Percentiles rank a stretch among this genome's conserved stretches.
Conservation (phyloP, 768 basidiomycete genomes). For the Daedaleopsis nitida region DNA sequence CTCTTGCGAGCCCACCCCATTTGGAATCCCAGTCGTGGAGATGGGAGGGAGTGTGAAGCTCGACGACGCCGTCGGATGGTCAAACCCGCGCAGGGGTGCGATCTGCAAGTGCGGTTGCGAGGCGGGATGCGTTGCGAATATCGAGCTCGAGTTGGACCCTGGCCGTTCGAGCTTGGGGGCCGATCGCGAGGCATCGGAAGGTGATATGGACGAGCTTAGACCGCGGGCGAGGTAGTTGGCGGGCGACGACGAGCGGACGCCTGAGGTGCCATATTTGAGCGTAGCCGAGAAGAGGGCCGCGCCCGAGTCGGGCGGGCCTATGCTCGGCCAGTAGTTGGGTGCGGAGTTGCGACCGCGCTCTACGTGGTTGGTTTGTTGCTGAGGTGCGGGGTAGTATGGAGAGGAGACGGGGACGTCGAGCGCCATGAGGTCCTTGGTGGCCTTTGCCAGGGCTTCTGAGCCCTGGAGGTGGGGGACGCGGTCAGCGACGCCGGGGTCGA, state of each 20-base stretch:
- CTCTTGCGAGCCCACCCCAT: background rate
- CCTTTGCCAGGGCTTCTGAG: constrained; percentile 70
- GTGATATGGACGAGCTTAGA: constrained; percentile 6
- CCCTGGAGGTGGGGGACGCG: constrained; percentile 54
- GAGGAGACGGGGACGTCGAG: constrained; percentile 43
- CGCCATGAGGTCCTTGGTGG: constrained; percentile 83
- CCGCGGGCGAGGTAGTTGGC: constrained; percentile 7
- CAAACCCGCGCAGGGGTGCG: constrained; percentile 10
- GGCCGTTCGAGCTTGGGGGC: background rate
- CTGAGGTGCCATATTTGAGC: background rate
- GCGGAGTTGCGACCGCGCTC: constrained; percentile 15
- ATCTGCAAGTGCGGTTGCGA: constrained; percentile 10
- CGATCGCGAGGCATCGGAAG: constrained; percentile 10
- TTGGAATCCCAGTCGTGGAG: constrained; percentile 4
- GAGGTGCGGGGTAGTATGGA: constrained; percentile 10
- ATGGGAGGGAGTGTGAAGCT: constrained; percentile 18
- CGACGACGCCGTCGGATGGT: constrained; percentile 7
- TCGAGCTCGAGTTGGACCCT: constrained; percentile 5
- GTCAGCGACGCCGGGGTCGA: constrained; percentile 42
- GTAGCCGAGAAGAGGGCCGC: constrained; percentile 1
- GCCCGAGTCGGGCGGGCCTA: constrained; percentile 1
- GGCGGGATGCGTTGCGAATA: constrained; percentile 3
- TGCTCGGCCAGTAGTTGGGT: constrained; percentile 23
- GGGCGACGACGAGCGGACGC: constrained; percentile 13
- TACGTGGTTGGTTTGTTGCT: constrained; percentile 3